phyloP scores from a whole-genome alignment of 176 grass and related monocot species.

The Tillandsia fasciculata region DNA sequence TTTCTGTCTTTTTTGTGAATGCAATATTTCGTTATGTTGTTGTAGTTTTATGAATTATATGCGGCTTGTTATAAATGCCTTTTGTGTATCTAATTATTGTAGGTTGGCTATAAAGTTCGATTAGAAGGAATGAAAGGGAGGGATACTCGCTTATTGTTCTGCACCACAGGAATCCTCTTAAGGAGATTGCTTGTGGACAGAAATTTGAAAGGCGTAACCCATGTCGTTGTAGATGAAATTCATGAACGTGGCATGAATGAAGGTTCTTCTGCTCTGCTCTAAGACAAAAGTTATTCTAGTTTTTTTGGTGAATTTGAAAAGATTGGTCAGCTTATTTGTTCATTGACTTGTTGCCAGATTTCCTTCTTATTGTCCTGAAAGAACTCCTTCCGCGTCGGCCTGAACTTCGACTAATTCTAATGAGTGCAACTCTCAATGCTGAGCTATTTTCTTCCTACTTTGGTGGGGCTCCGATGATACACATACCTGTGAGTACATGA shows the following conservation, averaged over 20 bases:
- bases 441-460: slow-evolving; percentile 98
- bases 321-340: not conserved
- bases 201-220: slow-evolving; percentile 85
- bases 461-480: slow-evolving; percentile 83
- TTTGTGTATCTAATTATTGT: not conserved
- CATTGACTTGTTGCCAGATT: slow-evolving; percentile 40
- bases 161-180: slow-evolving; percentile 90
- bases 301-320: too few relatives aligned
- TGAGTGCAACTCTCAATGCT: slow-evolving; percentile 98
- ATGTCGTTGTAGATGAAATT: slow-evolving; percentile 99
- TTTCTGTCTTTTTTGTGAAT: too few relatives aligned
- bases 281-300: not conserved
- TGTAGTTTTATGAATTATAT: too few relatives aligned
- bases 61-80: too few relatives aligned
- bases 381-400: slow-evolving; percentile 79
- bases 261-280: slow-evolving; percentile 36
- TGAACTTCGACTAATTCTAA: slow-evolving; percentile 85
- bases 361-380: slow-evolving; percentile 97
- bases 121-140: slow-evolving; percentile 96
- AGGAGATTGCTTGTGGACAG: slow-evolving; percentile 85
- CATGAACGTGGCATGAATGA: slow-evolving; percentile 99
- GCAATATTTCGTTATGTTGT: too few relatives aligned
- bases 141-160: slow-evolving; percentile 88
- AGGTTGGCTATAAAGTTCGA: slow-evolving; percentile 92
- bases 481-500: slow-evolving; percentile 69